Evolutionary conservation across 148 eudicot genomes (phyloP).

Genomic region (Vaccinium vitisidaea): DNA sequence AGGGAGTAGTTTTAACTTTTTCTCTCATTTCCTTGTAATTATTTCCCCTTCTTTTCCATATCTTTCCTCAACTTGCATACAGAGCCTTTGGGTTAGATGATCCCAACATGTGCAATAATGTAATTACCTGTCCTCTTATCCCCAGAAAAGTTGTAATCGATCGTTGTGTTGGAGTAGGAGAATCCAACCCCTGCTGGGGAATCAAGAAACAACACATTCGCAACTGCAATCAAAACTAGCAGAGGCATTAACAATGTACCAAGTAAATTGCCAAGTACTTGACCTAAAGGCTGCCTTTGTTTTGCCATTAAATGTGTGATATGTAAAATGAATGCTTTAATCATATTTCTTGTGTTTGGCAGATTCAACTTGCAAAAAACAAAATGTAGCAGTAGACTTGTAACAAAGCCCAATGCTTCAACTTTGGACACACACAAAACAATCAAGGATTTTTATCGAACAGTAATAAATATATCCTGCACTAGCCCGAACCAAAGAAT

Average conservation of each 20-base stretch:
- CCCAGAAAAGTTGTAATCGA: constrained; percentile 28
- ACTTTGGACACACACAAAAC: not conserved
- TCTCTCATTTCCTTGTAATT: too few species aligned
- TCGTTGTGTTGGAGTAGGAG: constrained; percentile 39
- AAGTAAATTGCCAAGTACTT: too few species aligned
- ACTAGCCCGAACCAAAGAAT: not conserved
- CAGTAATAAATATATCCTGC: not conserved
- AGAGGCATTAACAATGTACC: too few species aligned
- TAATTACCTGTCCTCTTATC: constrained; percentile 27
- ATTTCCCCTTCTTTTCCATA: too few species aligned
- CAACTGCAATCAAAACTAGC: constrained; percentile 24
- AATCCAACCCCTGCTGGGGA: constrained; percentile 48
- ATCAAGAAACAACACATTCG: constrained; percentile 32
- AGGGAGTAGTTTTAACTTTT: too few species aligned
- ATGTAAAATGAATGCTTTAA: too few species aligned
- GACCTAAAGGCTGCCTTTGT: too few species aligned
- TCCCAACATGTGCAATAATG: too few species aligned
- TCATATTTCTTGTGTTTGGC: not conserved
- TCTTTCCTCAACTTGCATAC: too few species aligned
- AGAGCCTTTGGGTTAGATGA: too few species aligned
- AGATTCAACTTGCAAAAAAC: not conserved
- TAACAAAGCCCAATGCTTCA: not conserved
- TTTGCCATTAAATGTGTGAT: too few species aligned
- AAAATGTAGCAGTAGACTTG: not conserved
- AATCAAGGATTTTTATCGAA: not conserved